These are phyloP conservation scores for Earliella scabrosa DNA, from an alignment of 1,284 basidiomycete genomes.

Conservation along the genomic window DNA sequence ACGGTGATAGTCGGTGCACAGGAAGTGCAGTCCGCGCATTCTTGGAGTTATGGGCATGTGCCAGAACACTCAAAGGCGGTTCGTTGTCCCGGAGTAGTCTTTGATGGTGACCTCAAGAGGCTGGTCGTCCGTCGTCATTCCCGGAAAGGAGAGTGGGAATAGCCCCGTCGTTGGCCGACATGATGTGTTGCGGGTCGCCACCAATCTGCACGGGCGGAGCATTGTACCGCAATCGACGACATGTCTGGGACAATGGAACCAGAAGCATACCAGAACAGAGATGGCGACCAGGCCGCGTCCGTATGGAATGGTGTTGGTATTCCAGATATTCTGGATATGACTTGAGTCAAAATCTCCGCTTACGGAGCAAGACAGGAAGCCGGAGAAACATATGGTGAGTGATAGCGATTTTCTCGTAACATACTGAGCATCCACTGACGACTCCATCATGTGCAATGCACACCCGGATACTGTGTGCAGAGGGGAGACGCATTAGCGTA, in stretches of 20 bases:
- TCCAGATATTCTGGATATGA: too few relatives aligned
- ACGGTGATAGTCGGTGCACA: background rate
- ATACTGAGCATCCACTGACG: too few relatives aligned
- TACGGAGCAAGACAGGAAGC: too few relatives aligned
- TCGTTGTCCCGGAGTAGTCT: background rate
- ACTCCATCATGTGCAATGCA: too few relatives aligned
- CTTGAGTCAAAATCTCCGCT: too few relatives aligned
- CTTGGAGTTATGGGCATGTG: background rate
- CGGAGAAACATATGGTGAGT: too few relatives aligned
- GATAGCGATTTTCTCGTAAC: too few relatives aligned
- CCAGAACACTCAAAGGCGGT: background rate
- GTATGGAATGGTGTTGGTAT: too few relatives aligned
- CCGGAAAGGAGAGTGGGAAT: background rate
- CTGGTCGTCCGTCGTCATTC: background rate
- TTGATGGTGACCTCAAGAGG: background rate
- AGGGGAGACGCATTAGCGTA: too few relatives aligned
- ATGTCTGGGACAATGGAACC: conserved; percentile 6
- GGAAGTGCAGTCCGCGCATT: conserved; percentile 1
- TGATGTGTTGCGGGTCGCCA: conserved; percentile 9
- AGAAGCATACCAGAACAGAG: too few relatives aligned
- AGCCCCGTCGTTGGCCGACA: background rate
- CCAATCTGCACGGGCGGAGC: background rate
- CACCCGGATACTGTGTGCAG: too few relatives aligned
- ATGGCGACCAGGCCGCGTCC: too few relatives aligned
- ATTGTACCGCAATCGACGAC: conserved; percentile 4